These are phyloP conservation scores for Aspergillus hancockii DNA, from an alignment of 495 filamentous ascomycete species.

Conservation along the genomic window DNA sequence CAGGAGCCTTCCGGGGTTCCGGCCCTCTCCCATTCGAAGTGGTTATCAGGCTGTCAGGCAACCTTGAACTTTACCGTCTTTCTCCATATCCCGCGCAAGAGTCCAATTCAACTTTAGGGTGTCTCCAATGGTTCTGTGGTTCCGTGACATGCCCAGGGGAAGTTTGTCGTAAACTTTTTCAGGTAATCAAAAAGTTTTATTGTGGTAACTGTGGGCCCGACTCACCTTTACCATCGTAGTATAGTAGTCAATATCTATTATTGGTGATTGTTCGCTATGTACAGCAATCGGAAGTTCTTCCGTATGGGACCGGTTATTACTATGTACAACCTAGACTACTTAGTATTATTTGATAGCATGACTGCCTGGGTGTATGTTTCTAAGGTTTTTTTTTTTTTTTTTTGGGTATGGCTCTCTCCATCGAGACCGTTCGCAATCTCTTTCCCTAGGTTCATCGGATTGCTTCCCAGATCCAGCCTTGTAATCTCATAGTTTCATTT, in stretches of 20 bases:
- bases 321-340: too few species aligned
- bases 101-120: neutral
- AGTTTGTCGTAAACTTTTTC: neutral
- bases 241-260: neutral
- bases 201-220: neutral
- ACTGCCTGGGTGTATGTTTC: neutral
- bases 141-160: neutral
- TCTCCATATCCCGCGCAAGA: neutral
- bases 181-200: neutral
- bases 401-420: neutral
- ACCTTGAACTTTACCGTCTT: neutral
- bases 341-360: too few species aligned
- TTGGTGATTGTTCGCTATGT: neutral
- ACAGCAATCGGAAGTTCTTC: slow-evolving; percentile 2
- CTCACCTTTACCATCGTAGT: neutral
- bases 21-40: neutral
- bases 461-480: neutral
- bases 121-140: neutral
- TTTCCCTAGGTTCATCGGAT: neutral
- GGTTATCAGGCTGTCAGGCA: neutral
- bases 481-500: neutral
- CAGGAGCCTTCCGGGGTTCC: neutral
- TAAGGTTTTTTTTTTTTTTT: neutral
- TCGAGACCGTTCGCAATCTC: neutral
- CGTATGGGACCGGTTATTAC: neutral